Conservation (phyloP, 371 early-diverging fungal genomes). For the Mucor sp. region DNA sequence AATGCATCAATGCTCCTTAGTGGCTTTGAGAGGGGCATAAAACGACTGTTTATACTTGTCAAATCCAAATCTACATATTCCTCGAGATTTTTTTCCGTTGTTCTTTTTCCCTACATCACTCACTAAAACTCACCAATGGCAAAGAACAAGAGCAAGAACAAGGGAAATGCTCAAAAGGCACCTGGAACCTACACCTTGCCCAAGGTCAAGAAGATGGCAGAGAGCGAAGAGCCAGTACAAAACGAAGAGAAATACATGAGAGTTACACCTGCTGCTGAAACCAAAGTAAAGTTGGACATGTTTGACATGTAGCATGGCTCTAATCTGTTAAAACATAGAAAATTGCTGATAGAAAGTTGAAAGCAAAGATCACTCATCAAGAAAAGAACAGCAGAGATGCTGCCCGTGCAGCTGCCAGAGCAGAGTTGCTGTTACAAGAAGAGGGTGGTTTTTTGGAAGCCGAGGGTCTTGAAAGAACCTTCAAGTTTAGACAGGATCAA, state of each 20-base stretch:
- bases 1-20: not conserved
- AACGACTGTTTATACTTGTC: slow-evolving; percentile 3
- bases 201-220: not conserved
- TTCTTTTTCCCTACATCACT: not conserved
- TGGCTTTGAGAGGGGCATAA: not conserved
- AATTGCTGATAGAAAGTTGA: slow-evolving; percentile 69
- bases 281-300: slow-evolving; percentile 21
- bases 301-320: not conserved
- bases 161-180: not conserved
- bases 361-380: slow-evolving; percentile 57
- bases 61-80: not conserved
- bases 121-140: not conserved
- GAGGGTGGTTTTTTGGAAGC: slow-evolving; percentile 83
- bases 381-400: slow-evolving; percentile 71
- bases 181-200: not conserved
- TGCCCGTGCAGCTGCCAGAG: slow-evolving; percentile 72
- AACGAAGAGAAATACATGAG: slow-evolving; percentile 41
- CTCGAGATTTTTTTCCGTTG: slow-evolving; percentile 6
- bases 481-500: slow-evolving; percentile 80
- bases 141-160: slow-evolving; percentile 10
- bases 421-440: slow-evolving; percentile 78
- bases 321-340: slow-evolving; percentile 35
- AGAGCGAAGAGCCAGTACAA: slow-evolving; percentile 22
- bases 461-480: slow-evolving; percentile 90
- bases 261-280: slow-evolving; percentile 16